These are phyloP conservation scores for Fusarium coffeatum DNA, from an alignment of 2,329 filamentous ascomycete genomes.

Conservation along the genomic window DNA sequence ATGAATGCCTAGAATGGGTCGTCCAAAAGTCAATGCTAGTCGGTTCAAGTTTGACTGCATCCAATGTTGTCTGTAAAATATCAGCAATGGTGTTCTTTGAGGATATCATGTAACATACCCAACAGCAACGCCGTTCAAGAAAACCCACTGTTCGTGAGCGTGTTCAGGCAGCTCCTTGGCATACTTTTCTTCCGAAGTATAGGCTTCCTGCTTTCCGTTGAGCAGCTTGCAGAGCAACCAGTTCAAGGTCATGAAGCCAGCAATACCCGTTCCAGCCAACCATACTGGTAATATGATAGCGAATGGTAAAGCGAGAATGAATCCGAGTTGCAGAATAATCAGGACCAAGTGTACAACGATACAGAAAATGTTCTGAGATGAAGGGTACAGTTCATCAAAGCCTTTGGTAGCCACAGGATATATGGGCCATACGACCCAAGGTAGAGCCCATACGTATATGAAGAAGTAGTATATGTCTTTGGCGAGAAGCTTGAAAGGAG, in stretches of 20 bases:
- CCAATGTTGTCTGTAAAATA: constrained; percentile 66
- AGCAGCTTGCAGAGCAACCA: constrained; percentile 60
- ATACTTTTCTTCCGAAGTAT: constrained; percentile 65
- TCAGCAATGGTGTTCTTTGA: constrained; percentile 12
- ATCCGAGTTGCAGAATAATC: constrained; percentile 67
- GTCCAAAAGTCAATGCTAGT: constrained; percentile 76
- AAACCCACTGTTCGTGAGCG: constrained; percentile 80
- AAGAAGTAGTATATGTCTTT: constrained; percentile 69
- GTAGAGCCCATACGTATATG: constrained; percentile 65
- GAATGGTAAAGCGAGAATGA: constrained; percentile 69
- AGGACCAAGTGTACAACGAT: constrained; percentile 70
- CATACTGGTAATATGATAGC: constrained; percentile 62
- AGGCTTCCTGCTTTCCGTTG: constrained; percentile 64
- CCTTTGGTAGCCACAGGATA: constrained; percentile 62
- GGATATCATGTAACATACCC: constrained; percentile 59
- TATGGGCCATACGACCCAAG: constrained; percentile 70
- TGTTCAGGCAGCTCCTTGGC: constrained; percentile 62
- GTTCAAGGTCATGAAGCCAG: constrained; percentile 62
- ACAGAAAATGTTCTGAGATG: constrained; percentile 65
- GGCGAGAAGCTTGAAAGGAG: constrained; percentile 62
- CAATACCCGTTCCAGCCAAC: constrained; percentile 55
- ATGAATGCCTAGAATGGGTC: constrained; percentile 78
- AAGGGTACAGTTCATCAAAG: constrained; percentile 74
- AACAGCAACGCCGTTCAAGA: constrained; percentile 77
- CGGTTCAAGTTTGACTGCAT: constrained; percentile 77